Evolutionary conservation across 768 basidiomycete species (phyloP).

Genomic region (Pleurotus tuber-regium): DNA sequence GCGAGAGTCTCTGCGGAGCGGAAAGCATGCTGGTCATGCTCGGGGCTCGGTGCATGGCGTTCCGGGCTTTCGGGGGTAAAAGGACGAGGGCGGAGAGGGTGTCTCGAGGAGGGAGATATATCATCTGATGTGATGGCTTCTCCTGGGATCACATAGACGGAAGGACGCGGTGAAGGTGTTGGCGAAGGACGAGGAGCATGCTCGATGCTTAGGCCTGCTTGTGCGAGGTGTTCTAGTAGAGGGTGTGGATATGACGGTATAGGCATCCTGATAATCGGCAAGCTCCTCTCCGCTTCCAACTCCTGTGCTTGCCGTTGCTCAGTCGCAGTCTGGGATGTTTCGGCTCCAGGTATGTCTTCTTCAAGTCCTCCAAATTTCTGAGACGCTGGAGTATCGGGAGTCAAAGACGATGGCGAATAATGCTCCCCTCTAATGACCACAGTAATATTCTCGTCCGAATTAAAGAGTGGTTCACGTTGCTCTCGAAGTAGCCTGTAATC

Average conservation of each 20-base stretch:
- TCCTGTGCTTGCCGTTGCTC: too few relatives aligned
- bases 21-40: too few relatives aligned
- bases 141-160: constrained; percentile 5
- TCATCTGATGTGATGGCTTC: constrained; percentile 7
- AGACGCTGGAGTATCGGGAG: constrained; percentile 1
- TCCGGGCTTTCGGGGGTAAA: not conserved
- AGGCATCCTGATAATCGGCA: constrained; percentile 1
- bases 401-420: not conserved
- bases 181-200: not conserved
- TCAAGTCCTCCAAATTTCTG: too few relatives aligned
- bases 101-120: constrained; percentile 1
- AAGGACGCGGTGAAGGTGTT: not conserved
- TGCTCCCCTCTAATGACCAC: constrained; percentile 8
- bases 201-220: not conserved
- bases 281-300: too few relatives aligned
- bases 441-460: constrained; percentile 8
- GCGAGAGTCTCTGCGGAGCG: too few relatives aligned
- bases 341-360: too few relatives aligned
- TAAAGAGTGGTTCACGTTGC: not conserved
- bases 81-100: not conserved
- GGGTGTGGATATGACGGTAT: constrained; percentile 5
- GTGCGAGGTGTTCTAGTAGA: not conserved
- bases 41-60: not conserved
- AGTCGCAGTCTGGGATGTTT: too few relatives aligned
- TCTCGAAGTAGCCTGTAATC: not conserved